Percentiles rank a stretch among this genome's conserved stretches.
Conservation (phyloP, 169 alveolate species). For the Cryptosporidium andersoni region DNA sequence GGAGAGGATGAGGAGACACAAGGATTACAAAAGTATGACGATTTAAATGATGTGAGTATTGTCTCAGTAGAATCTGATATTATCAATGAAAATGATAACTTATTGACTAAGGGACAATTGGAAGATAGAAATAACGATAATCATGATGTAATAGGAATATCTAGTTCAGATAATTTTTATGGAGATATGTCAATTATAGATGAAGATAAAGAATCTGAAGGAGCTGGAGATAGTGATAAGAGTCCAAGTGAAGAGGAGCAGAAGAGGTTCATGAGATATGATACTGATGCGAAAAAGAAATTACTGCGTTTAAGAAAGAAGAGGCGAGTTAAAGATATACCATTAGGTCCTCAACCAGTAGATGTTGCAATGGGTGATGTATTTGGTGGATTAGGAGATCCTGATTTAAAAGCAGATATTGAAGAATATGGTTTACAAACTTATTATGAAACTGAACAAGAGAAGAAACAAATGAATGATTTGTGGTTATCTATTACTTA, state of each 20-base stretch:
- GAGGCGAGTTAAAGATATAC: slow-evolving; percentile 24
- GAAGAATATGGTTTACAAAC: slow-evolving; percentile 44
- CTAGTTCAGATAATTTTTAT: not conserved
- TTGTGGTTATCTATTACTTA: slow-evolving; percentile 7
- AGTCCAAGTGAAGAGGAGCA: slow-evolving; percentile 42
- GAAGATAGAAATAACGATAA: not conserved
- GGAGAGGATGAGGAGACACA: slow-evolving; percentile 17
- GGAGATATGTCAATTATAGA: slow-evolving; percentile 46
- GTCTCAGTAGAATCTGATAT: slow-evolving; percentile 15
- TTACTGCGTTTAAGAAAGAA: slow-evolving; percentile 16
- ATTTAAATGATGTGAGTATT: slow-evolving; percentile 36
- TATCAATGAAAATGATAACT: slow-evolving; percentile 23
- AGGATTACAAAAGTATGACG: slow-evolving; percentile 16
- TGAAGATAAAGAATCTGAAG: slow-evolving; percentile 4
- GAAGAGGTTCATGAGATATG: slow-evolving; percentile 19
- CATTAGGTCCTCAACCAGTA: slow-evolving; percentile 62
- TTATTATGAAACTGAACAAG: slow-evolving; percentile 16
- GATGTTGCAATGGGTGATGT: slow-evolving; percentile 65
- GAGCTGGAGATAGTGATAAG: not conserved
- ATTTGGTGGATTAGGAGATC: slow-evolving; percentile 64
- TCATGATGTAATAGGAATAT: not conserved
- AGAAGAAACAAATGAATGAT: slow-evolving; percentile 19
- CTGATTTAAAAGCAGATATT: slow-evolving; percentile 9
- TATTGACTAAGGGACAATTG: slow-evolving; percentile 17
- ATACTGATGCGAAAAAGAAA: slow-evolving; percentile 37